Evolutionary conservation across 352 stramenopile genomes (phyloP), one percentile per base, ranked within the genome.

Genomic region (Phytopythium litorale): DNA sequence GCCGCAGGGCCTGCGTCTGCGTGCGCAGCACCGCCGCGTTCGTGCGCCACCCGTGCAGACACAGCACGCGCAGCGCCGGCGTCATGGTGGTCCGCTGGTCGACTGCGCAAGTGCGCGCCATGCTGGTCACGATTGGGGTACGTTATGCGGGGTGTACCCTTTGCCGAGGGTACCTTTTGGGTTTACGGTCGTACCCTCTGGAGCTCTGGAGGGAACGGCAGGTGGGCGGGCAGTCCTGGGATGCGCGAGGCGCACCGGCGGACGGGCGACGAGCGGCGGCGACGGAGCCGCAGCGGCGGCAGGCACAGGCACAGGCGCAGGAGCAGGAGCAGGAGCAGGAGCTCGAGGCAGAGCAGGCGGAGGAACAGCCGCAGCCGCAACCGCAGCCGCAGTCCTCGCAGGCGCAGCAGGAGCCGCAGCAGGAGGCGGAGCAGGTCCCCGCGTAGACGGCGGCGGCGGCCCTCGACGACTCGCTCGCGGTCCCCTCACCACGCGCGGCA

Each of bases 41-140:
- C 19, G 85, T 94, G 57, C 85, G 79, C 79, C 79, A 94, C 21
- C 85, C 83, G 53, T 94, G 85, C 21, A 93, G 77, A 40, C 84
- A 93, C 37, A 93, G 70, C 66, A 92, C 78, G 23, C 84, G 84
- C 60, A 93, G 79, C 50, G 78, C 64, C 6, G 42, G 66, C 4
- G 42, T 25, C 65, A 76, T 78, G 21, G 53, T 35, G 11, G 7
- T 4, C 28, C 28, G 28, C 3, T 4, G 3, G 28, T 32, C 28
- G 7, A 32, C 28, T 32, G 28, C 5, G 28, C 3, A 32, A 32
- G 28, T 32, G 28, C 28, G 28, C 28, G 28, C 28, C 28, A 32
- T 32, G 28, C 28, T 32, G 28, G 28, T 32, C 28, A 32, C 28
- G 28, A 7, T 32, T 32, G 15, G 23, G n/a, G 21, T 23, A 23